phyloP scores from a whole-genome alignment of 1,284 basidiomycete genomes.

The Cystobasidium sp. region DNA sequence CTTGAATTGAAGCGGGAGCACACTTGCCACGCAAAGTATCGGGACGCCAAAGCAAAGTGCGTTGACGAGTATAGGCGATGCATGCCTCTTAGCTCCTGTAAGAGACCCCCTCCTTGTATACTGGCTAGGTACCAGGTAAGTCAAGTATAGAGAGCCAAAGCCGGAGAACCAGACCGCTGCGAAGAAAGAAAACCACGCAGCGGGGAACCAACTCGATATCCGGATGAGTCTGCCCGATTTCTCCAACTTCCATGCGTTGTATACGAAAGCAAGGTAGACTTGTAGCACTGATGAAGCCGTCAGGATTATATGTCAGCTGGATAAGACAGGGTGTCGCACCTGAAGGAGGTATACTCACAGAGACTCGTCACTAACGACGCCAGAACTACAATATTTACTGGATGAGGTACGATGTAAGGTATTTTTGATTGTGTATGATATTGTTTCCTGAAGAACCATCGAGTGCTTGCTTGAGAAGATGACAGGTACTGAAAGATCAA shows the following conservation, averaged over 20 bases:
- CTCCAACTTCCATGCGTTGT: constrained; percentile 3
- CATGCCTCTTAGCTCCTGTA: constrained; percentile 11
- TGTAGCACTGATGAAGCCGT: background rate
- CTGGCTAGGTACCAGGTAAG: constrained; percentile 32
- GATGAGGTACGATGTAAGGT: constrained; percentile 43
- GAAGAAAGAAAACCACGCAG: constrained; percentile 35
- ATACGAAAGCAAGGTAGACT: constrained; percentile 9
- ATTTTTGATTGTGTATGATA: constrained; percentile 34
- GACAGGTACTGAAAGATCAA: constrained; percentile 20
- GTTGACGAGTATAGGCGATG: constrained; percentile 22
- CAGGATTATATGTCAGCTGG: background rate
- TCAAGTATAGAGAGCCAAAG: constrained; percentile 36
- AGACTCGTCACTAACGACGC: constrained; percentile 21
- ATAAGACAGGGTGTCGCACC: background rate
- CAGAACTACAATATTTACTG: constrained; percentile 34
- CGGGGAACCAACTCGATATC: constrained; percentile 37
- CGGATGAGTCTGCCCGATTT: constrained; percentile 4
- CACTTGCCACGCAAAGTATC: constrained; percentile 4
- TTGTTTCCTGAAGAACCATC: constrained; percentile 35
- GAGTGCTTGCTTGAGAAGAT: background rate
- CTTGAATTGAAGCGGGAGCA: constrained; percentile 28
- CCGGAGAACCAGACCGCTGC: constrained; percentile 39
- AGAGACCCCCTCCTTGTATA: constrained; percentile 29
- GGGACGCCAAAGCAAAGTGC: constrained; percentile 30
- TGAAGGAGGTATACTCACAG: constrained; percentile 7